These are phyloP conservation scores for Phytopythium delawarense DNA, from an alignment of 352 stramenopile species.

Conservation along the genomic window DNA sequence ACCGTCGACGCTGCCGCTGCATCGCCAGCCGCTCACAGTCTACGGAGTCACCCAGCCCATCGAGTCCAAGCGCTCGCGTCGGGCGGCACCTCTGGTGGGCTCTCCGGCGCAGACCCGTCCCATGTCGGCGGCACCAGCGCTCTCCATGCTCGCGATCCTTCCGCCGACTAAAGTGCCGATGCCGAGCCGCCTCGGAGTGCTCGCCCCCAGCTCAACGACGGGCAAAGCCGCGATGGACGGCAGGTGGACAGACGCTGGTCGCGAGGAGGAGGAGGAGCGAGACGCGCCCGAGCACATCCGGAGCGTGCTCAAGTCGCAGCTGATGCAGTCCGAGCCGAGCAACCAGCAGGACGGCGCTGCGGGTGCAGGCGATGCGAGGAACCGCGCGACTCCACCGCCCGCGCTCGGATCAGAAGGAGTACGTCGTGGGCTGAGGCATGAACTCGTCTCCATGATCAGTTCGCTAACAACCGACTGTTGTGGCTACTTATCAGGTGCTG, in stretches of 20 bases:
- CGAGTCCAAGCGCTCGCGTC: slow-evolving; percentile 28
- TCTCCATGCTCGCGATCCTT: background rate
- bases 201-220: background rate
- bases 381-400: background rate
- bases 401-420: slow-evolving; percentile 34
- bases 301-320: slow-evolving; percentile 47
- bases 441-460: background rate
- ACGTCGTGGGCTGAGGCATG: slow-evolving; percentile 8
- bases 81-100: slow-evolving; percentile 20
- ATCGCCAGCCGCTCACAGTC: slow-evolving; percentile 38
- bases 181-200: slow-evolving; percentile 19
- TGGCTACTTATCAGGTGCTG: slow-evolving; percentile 26
- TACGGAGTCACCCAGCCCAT: slow-evolving; percentile 47
- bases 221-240: background rate
- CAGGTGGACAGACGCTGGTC: background rate
- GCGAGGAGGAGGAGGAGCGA: slow-evolving; percentile 1
- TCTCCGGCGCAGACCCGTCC: background rate
- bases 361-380: slow-evolving; percentile 5
- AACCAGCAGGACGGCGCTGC: slow-evolving; percentile 58
- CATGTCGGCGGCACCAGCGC: slow-evolving; percentile 2
- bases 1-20: background rate
- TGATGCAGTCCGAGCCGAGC: slow-evolving; percentile 30
- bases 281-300: slow-evolving; percentile 45
- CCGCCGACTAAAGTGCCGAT: background rate
- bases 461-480: background rate